Evolutionary conservation across 2,329 filamentous ascomycete genomes (phyloP), one percentile per base, ranked within the genome.

Genomic region (Aspergillus neotritici): DNA sequence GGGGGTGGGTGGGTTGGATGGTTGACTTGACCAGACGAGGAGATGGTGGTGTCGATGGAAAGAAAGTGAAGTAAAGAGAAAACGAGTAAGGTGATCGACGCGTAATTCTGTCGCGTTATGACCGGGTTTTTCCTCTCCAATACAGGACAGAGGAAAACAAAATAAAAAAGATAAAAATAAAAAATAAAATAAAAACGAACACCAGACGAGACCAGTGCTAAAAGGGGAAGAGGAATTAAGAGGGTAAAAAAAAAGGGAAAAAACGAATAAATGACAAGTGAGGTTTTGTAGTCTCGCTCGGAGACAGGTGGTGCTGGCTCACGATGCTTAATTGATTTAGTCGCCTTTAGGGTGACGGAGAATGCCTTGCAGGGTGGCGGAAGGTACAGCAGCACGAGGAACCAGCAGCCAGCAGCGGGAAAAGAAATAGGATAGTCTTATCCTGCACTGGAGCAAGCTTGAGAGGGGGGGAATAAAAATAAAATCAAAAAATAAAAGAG

Each of bases 291-390:
- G 29, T 36, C 37, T 35, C 34, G 31, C 31, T 42, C 33, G 12
- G 43, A 31, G 44, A 40, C 32, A 37, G 16, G 40, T 43, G 53
- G 41, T 50, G 51, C 46, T 52, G 48, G 53, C 54, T 58, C 54
- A 49, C 49, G 63, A 64, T 65, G 63, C 63, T 66, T 66, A 66
- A 65, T 63, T 50, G 55, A 50, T 50, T 64, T 66, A 65, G 63
- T 62, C 53, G 51, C 54, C 56, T 56, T 64, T 63, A 61, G 60
- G 57, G 53, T 51, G 53, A 54, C 51, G 57, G 52, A 55, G 51
- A 56, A 62, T 62, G 60, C 55, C 62, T 60, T 65, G 62, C 63
- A 63, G 60, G 52, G 60, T 61, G 61, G 57, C 60, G 59, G 61
- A 56, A 53, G 51, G 52, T 50, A 53, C 48, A 37, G 52, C 49